A percentile compares a stretch with the other conserved stretches of the same genome.
phyloP scores from a whole-genome alignment of 129 eudicot genomes.

The Ambrosia trifida region DNA sequence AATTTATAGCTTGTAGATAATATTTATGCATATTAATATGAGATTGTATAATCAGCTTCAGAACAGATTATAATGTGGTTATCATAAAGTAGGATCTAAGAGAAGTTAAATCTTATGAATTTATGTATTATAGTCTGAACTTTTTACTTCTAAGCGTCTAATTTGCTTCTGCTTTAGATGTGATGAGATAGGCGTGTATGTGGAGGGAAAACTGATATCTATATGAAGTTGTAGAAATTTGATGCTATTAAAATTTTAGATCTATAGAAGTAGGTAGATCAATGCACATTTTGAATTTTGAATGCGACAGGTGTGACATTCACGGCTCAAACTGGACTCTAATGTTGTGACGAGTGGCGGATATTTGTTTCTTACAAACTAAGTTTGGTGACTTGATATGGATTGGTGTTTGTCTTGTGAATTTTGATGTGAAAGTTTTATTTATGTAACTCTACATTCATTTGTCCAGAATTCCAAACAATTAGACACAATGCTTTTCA shows the following conservation, averaged over 20 bases:
- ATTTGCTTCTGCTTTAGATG: constrained; percentile 6
- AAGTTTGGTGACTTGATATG: constrained; percentile 9
- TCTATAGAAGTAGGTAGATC: constrained; percentile 9
- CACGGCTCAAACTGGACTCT: constrained; percentile 7
- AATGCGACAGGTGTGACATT: not conserved
- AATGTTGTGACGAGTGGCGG: constrained; percentile 10
- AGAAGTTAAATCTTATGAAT: not conserved
- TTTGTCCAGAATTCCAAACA: not conserved
- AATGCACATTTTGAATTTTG: not conserved
- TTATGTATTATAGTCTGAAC: not conserved
- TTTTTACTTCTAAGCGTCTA: not conserved
- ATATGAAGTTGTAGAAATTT: not conserved
- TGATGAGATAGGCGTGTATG: not conserved
- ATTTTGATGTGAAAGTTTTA: constrained; percentile 8
- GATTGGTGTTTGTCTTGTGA: not conserved
- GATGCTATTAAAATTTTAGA: not conserved
- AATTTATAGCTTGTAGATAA: constrained; percentile 6
- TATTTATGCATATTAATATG: not conserved
- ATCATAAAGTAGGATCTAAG: not conserved
- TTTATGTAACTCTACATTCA: not conserved
- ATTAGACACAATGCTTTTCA: constrained; percentile 14
- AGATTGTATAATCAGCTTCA: constrained; percentile 16
- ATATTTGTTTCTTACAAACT: not conserved
- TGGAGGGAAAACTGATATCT: not conserved
- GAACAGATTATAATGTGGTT: constrained; percentile 7